phyloP scores from a whole-genome alignment of 768 basidiomycete genomes.

The Tulasnella sp. region DNA sequence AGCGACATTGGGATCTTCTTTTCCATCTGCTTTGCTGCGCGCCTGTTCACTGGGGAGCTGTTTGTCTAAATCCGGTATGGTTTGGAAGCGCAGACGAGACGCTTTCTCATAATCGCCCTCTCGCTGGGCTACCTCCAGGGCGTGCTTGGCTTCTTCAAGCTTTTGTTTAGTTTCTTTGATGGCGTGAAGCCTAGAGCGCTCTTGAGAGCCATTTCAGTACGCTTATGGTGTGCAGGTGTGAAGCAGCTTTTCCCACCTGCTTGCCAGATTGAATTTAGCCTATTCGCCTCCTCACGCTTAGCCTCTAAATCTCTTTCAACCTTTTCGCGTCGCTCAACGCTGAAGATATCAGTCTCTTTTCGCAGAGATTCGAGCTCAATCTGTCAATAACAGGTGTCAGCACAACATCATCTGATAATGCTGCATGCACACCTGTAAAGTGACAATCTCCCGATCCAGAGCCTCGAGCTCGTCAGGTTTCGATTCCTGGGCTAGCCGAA shows the following conservation, averaged over 20 bases:
- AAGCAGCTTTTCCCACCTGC: constrained; percentile 35
- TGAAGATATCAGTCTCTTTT: constrained; percentile 77
- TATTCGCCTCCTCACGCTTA: constrained; percentile 50
- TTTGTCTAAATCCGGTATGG: constrained; percentile 66
- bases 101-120: constrained; percentile 79
- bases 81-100: constrained; percentile 67
- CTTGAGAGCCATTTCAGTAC: constrained; percentile 25
- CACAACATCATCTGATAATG: not conserved
- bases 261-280: constrained; percentile 57
- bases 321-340: constrained; percentile 52
- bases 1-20: constrained; percentile 34
- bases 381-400: constrained; percentile 5
- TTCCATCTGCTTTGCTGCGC: constrained; percentile 32
- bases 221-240: not conserved
- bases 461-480: constrained; percentile 77
- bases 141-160: constrained; percentile 71
- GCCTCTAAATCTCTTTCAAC: constrained; percentile 49
- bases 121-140: constrained; percentile 78
- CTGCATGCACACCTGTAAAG: constrained; percentile 37
- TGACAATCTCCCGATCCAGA: constrained; percentile 72
- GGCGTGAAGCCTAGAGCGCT: constrained; percentile 52
- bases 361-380: constrained; percentile 84
- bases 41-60: constrained; percentile 49
- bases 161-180: constrained; percentile 60
- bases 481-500: constrained; percentile 77